A percentile compares a stretch with the other conserved stretches of the same genome.
These are phyloP conservation scores for Russula lepida DNA, from an alignment of 768 basidiomycete genomes.

Conservation along the genomic window DNA sequence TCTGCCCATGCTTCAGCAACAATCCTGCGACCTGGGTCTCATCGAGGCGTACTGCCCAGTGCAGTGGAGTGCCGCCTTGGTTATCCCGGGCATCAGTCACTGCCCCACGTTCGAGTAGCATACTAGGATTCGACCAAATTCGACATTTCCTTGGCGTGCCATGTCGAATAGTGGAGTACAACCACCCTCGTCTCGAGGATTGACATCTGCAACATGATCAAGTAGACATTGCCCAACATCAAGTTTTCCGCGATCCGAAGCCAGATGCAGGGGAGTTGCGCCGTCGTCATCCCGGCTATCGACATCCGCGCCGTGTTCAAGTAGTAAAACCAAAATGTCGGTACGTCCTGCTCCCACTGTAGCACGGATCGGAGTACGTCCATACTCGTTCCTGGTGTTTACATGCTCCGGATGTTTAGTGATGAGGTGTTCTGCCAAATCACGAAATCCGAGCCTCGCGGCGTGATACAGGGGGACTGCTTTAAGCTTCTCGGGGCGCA, in stretches of 20 bases:
- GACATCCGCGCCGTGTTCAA: not conserved
- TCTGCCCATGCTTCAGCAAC: too few relatives aligned
- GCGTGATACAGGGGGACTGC: not conserved
- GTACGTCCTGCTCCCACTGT: not conserved
- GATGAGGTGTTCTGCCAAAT: not conserved
- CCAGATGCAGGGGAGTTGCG: not conserved
- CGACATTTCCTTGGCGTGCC: not conserved
- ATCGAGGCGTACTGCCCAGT: accelerated
- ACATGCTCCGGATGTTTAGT: not conserved
- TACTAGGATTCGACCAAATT: not conserved
- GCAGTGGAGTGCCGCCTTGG: not conserved
- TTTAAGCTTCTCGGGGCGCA: not conserved
- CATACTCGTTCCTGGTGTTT: not conserved
- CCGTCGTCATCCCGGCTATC: not conserved
- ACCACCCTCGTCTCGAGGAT: not conserved
- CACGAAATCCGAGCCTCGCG: not conserved
- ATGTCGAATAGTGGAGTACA: not conserved
- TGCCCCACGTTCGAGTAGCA: not conserved
- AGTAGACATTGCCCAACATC: not conserved
- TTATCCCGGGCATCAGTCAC: not conserved
- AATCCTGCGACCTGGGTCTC: not conserved
- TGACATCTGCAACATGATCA: not conserved
- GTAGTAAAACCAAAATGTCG: not conserved
- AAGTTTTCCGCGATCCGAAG: not conserved
- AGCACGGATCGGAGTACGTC: not conserved